Percentiles rank a stretch among this genome's conserved stretches.
Conservation (phyloP, 2,329 filamentous ascomycete species). For the Talaromyces sp. region DNA sequence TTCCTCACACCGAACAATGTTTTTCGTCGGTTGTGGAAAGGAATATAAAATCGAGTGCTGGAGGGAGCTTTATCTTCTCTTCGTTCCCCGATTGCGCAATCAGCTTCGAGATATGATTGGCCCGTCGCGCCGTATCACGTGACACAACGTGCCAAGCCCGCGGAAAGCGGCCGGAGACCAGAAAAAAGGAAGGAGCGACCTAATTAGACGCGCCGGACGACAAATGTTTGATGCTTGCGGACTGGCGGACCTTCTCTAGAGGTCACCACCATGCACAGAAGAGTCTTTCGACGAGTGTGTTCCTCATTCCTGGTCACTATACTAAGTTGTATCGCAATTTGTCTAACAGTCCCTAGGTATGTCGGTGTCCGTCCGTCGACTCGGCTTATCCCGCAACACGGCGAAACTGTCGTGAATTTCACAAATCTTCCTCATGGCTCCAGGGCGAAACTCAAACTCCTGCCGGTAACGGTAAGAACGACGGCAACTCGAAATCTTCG, state of each 20-base stretch:
- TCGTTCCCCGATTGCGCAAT: conserved; percentile 19
- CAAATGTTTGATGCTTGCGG: background rate
- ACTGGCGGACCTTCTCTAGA: background rate
- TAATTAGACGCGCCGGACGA: background rate
- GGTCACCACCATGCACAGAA: conserved; percentile 33
- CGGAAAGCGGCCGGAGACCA: conserved; percentile 18
- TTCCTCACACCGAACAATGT: background rate
- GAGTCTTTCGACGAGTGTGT: conserved; percentile 32
- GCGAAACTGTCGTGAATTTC: conserved; percentile 34
- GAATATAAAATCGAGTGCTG: background rate
- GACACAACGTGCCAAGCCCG: conserved; percentile 19
- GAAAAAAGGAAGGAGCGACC: background rate
- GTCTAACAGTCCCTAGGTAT: conserved; percentile 24
- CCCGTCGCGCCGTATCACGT: conserved; percentile 31
- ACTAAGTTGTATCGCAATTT: too few species aligned
- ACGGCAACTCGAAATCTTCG: conserved; percentile 19
- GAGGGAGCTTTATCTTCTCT: conserved; percentile 13
- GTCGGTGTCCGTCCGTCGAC: conserved; percentile 39
- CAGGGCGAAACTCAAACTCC: conserved; percentile 30
- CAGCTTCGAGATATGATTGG: conserved; percentile 29
- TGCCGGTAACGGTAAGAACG: conserved; percentile 21
- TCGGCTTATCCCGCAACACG: conserved; percentile 34
- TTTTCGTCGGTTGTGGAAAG: conserved; percentile 1
- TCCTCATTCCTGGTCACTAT: background rate
- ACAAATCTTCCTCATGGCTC: conserved; percentile 26